Base-by-base conservation (phyloP, 2,329 filamentous ascomycete genomes). In the Aspergillus cejpii region DNA sequence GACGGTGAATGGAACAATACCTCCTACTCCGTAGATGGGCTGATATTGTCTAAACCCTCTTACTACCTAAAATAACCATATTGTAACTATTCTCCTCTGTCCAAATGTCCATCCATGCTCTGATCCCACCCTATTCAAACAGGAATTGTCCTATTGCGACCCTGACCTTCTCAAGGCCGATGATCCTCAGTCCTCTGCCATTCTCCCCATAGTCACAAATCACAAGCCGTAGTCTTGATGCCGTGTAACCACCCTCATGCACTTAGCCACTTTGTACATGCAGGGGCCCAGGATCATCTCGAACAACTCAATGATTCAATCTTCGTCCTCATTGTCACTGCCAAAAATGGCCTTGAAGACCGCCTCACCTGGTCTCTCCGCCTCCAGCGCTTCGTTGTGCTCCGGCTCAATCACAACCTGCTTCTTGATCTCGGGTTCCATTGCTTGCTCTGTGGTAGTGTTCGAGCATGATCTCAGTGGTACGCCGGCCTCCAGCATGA, bases 261-360 rank as follows among this genome's bases (percentile, higher is more conserved):
- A 21, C 31, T 17, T 43, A 43, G 31, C 24, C 17, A 44, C 24
- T 6, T 23, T 41, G 19, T 12, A 17, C 31, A 19, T 20, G 31
- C 31, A 12, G 31, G 17, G 31, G 2, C 4, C 31, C 10, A 34
- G 31, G 31, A 34, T 19, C 17, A 5, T 8, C 10, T 20, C 17
- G 11, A 34, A 5, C 23, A 24, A 24, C 8, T 24, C 23, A 24
- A 24, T n/a, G n/a, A n/a, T n/a, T n/a, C n/a, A n/a, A n/a, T 70
- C 68, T 23, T 79, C 71, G 44, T 87, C 84, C 55, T 87, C 85
- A 52, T 85, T 84, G 59, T 85, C 85, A 62, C 89, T 87, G 5
- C 90, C 91, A 76, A 97, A 97, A 23, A 97, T 89, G n/a, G 88
- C 87, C 55, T 80, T 87, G 57, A 96, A 89, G 0, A 96, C 83